Base-by-base conservation (phyloP, 495 filamentous ascomycete species). In the Tetracladium marchalianum region DNA sequence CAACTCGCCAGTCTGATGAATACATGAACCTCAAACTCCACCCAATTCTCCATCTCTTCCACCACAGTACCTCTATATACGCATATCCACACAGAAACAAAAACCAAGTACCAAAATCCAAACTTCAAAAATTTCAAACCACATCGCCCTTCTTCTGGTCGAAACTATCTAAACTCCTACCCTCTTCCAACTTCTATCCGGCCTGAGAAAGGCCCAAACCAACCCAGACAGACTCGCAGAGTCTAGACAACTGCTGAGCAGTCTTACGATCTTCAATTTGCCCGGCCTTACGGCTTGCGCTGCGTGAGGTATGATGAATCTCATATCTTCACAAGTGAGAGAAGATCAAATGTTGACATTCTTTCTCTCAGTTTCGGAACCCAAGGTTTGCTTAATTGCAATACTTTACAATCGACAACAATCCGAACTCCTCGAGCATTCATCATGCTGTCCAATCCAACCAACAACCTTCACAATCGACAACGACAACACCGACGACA, bases 401-500 rank as follows among this genome's bases (percentile, higher is more conserved):
- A 62, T 55, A 67, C 64, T 68, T 63, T 62, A 68, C 65, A 76
- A 67, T 67, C 72, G 56, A 58, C 59, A 56, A 47, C 41, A 52
- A 61, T 73, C 75, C 76, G 76, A 75, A 75, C 75, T 80, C 76
- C 47, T 67, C 75, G 66, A 71, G 72, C 73, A 71, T 66, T 66
- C 63, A 75, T 67, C 62, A 90, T 92, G 86, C 76, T 89, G 77
- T 84, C 84, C 62, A 78, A 83, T 67, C 73, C 77, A 52, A 67
- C 67, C 44, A 77, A 71, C 63, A 77, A 66, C 67, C 71, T 83
- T 65, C 78, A 85, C 52, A 68, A 71, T 55, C 82, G 81, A 65
- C 78, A 78, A 59, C 77, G 78, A 61, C 78, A 77, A 70, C 87
- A 94, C 67, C 78, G 85, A 60, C 85, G 88, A 62, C 87, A 90